A percentile compares a stretch with the other conserved stretches of the same genome.
Conservation (phyloP, 495 filamentous ascomycete species). For the Podospora bellae-mahoneyi region DNA sequence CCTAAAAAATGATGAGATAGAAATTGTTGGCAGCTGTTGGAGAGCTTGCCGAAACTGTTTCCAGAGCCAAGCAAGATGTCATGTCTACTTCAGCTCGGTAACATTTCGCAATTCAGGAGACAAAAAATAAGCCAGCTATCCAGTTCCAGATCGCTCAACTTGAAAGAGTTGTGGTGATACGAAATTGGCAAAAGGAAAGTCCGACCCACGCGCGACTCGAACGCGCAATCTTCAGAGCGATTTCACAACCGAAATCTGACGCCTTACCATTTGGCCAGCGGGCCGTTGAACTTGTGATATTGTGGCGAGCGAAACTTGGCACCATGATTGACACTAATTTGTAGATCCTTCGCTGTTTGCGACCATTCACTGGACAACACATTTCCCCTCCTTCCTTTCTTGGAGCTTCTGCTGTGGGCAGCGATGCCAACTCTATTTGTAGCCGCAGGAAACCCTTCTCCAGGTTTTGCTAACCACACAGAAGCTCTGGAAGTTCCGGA, state of each 20-base stretch:
- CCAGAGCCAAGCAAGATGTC: no score
- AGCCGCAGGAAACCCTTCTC: neutral
- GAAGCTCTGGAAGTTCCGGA: neutral
- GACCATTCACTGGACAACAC: neutral
- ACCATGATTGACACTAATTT: neutral
- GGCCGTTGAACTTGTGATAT: neutral
- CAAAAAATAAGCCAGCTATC: no score
- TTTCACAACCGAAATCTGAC: conserved; percentile 8
- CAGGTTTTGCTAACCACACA: neutral
- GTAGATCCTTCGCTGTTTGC: neutral
- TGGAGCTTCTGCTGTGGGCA: no score
- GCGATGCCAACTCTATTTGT: neutral
- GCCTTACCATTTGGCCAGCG: conserved; percentile 8
- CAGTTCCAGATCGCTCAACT: no score
- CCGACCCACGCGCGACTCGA: conserved; percentile 9
- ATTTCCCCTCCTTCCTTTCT: neutral
- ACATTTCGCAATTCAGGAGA: no score
- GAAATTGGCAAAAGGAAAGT: neutral
- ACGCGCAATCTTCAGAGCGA: conserved; percentile 6
- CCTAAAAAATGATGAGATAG: no score
- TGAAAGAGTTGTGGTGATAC: neutral
- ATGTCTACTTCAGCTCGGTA: no score
- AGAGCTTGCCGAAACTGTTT: no score
- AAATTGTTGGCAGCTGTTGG: no score
- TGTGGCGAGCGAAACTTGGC: neutral